Evolutionary conservation across 306 rosid species (phyloP).

Genomic region (Pyrus betulifolia): DNA sequence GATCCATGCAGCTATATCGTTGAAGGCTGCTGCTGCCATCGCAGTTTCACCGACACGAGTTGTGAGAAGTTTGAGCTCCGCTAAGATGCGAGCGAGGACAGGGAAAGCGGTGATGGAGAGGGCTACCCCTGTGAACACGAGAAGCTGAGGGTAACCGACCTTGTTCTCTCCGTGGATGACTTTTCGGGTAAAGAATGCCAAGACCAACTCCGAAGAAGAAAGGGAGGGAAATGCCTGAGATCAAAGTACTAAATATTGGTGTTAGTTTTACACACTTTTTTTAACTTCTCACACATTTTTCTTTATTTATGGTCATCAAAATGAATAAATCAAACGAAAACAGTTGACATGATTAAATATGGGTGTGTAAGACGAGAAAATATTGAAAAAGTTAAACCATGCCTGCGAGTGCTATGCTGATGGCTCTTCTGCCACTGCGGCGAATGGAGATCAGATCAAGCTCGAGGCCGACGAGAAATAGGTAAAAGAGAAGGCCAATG

Average conservation of each 20-base stretch:
- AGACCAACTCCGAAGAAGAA: background rate
- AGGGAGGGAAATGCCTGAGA: conserved; percentile 7
- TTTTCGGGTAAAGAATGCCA: background rate
- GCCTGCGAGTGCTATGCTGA: conserved; percentile 15
- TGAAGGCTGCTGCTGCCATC: conserved; percentile 17
- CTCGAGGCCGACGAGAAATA: conserved; percentile 14
- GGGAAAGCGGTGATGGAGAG: conserved; percentile 24
- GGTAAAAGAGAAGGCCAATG: conserved; percentile 17
- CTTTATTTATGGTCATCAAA: no score
- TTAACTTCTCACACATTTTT: no score
- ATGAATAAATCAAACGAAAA: no score
- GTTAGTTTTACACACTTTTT: no score
- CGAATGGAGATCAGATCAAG: background rate
- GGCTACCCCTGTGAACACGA: conserved; percentile 10
- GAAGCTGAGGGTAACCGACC: background rate
- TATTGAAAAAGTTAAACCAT: background rate
- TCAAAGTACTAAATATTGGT: no score
- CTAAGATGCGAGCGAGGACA: conserved; percentile 15
- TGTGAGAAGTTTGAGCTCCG: conserved; percentile 17
- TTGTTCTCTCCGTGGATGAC: background rate
- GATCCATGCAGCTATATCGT: conserved; percentile 16
- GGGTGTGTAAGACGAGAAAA: no score
- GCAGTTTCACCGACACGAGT: background rate
- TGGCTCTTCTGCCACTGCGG: conserved; percentile 3
- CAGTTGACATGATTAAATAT: no score